Conservation (phyloP, 2,329 filamentous ascomycete genomes). For the Fusarium annulatum region DNA sequence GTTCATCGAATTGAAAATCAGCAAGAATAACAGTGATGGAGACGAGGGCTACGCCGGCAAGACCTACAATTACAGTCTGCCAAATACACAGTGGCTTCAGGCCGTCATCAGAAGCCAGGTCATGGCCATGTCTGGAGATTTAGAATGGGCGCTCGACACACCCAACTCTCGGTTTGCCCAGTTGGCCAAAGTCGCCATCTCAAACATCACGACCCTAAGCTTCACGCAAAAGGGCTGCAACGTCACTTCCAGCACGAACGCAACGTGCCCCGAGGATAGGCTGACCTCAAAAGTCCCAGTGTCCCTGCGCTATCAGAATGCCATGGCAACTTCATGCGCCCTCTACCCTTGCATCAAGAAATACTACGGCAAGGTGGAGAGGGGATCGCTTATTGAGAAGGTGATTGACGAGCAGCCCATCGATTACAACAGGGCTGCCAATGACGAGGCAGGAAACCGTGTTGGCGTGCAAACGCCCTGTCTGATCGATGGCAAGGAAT, state of each 20-base stretch:
- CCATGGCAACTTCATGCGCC: not conserved
- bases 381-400: not conserved
- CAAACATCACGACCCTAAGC: not conserved
- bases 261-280: not conserved
- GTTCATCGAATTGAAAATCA: not conserved
- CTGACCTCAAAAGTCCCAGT: not conserved
- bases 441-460: not conserved
- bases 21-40: accelerated
- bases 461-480: not conserved
- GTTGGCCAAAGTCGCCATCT: not conserved
- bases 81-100: not conserved
- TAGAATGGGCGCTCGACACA: not conserved
- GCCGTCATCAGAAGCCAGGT: accelerated
- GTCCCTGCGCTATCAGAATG: not conserved
- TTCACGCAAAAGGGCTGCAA: not conserved
- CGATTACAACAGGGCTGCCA: not conserved
- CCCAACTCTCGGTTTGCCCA: not conserved
- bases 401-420: not conserved
- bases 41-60: not conserved
- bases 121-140: not conserved
- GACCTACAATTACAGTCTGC: not conserved
- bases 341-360: constrained; percentile 12
- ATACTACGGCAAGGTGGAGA: not conserved
- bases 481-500: not conserved
- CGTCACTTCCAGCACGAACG: not conserved